Base-by-base conservation (phyloP, 345 rosid genomes). In the Brassica rapa region DNA sequence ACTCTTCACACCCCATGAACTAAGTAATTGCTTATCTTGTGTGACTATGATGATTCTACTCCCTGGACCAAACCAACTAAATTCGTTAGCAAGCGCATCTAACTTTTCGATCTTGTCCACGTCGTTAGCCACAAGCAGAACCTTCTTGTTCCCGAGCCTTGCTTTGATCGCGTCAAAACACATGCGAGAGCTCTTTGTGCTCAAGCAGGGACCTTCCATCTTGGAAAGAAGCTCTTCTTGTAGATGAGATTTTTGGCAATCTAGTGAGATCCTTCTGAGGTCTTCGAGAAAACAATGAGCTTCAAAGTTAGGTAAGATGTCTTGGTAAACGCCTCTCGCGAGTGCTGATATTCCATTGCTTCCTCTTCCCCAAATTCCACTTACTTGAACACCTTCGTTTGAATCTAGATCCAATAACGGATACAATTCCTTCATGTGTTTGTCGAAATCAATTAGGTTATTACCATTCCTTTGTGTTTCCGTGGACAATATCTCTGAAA, bases 351-450 rank as follows among this genome's bases (percentile, higher is more conserved):
- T 55, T 16, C 60, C 60, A 5, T 9, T 55, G 9, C 79, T 69
- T 69, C 83, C 83, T 55, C 75, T 68, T 21, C 83, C 75, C 83
- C 83, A 80, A n/a, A 80, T 80, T 35, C 83, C 83, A 29, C 64
- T 64, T 0, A 80, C 67, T 39, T 23, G 30, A 30, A 69, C 41
- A 30, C 15, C 62, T 41, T 80, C 30, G 24, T 56, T 63, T 0
- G 83, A 68, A 4, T 69, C 32, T 11, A 80, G 46, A 6, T 21
- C 72, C 6, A 74, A 4, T 2, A 12, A 32, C 15, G 79, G 83
- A 75, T 67, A 71, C 15, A 57, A 39, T 0, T 65, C 39, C 1
- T 21, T 12, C 33, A 84, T 56, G 9, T 73, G 84, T 9, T 62
- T 32, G 0, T 85, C 80, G 3, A 86, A 16, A 12, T 86, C 89